phyloP scores from a whole-genome alignment of 768 basidiomycete genomes.

The Lanmaoa rubissima region DNA sequence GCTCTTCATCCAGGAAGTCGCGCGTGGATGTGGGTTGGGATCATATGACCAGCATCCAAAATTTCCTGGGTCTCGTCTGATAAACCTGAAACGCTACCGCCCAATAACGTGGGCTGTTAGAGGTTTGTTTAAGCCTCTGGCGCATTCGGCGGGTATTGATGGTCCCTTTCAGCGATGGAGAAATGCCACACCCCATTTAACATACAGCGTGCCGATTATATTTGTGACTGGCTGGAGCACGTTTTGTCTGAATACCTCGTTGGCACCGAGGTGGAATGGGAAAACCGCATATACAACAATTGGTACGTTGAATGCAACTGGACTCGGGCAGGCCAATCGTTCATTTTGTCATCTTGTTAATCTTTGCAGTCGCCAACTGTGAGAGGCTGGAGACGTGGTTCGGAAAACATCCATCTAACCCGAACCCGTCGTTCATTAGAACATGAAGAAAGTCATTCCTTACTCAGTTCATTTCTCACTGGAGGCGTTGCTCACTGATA shows the following conservation, averaged over 20 bases:
- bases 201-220: constrained; percentile 32
- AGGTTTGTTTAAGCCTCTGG: constrained; percentile 28
- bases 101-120: constrained; percentile 40
- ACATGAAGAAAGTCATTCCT: neutral
- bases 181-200: constrained; percentile 44
- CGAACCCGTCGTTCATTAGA: neutral
- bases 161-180: constrained; percentile 42
- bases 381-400: neutral
- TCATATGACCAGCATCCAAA: constrained; percentile 26
- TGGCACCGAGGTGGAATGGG: constrained; percentile 31
- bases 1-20: constrained; percentile 33
- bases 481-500: neutral
- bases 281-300: constrained; percentile 27
- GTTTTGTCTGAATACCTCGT: constrained; percentile 24
- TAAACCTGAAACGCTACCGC: constrained; percentile 41
- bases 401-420: neutral
- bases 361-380: constrained; percentile 9
- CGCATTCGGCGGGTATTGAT: neutral
- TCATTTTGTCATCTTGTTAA: neutral
- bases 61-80: constrained; percentile 28
- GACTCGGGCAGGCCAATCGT: neutral
- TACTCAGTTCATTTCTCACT: neutral
- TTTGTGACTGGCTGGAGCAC: constrained; percentile 43
- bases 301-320: constrained; percentile 19
- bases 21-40: constrained; percentile 34